Evolutionary conservation across 805 yeast genomes (phyloP).

Genomic region (Pichia scutulata): DNA sequence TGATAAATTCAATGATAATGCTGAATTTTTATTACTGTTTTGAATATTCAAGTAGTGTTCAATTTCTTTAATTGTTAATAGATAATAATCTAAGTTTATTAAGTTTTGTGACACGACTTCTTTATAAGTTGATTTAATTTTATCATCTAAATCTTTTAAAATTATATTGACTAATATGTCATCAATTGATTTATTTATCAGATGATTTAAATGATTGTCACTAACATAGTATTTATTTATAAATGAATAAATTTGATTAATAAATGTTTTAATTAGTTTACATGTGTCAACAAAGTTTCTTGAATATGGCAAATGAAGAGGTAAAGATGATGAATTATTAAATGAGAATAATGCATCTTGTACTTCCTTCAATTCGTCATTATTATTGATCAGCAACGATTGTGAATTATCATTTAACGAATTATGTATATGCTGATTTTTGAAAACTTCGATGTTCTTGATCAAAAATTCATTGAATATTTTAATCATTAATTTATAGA

Average conservation of each 20-base stretch:
- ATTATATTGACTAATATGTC: constrained; percentile 60
- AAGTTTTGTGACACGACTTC: constrained; percentile 87
- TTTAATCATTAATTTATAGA: constrained; percentile 54
- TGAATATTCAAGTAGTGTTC: constrained; percentile 33
- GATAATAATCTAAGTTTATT: constrained; percentile 81
- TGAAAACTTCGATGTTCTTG: constrained; percentile 46
- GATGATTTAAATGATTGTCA: constrained; percentile 51
- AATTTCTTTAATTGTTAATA: constrained; percentile 65
- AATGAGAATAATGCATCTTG: constrained; percentile 34
- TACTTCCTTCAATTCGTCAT: constrained; percentile 52
- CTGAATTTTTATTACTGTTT: constrained; percentile 29
- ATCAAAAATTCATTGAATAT: constrained; percentile 57
- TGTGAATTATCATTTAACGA: constrained; percentile 79
- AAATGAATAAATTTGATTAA: constrained; percentile 58
- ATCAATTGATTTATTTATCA: constrained; percentile 57
- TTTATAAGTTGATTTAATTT: constrained; percentile 65
- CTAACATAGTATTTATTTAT: constrained; percentile 57
- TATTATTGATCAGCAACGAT: constrained; percentile 68
- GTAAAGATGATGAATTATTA: constrained; percentile 27
- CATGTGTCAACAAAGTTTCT: constrained; percentile 84
- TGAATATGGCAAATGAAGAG: constrained; percentile 76
- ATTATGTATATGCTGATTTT: constrained; percentile 49
- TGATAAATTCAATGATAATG: constrained; percentile 29
- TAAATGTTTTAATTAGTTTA: constrained; percentile 58
- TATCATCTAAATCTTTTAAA: constrained; percentile 51